Evolutionary conservation across 75 land plant genomes (phyloP).

Genomic region (Chamaecyparis obtusa): DNA sequence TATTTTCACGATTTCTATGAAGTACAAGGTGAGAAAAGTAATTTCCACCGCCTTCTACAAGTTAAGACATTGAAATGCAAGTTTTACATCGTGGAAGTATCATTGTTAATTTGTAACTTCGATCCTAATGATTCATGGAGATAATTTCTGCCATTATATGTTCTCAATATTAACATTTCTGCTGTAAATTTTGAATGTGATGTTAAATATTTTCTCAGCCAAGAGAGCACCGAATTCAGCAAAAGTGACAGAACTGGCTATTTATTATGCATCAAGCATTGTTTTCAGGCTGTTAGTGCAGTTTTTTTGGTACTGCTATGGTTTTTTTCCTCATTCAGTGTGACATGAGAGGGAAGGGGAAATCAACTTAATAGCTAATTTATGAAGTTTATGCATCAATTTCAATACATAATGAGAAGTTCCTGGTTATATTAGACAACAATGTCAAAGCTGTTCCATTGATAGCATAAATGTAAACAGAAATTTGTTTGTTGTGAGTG

Average conservation of each 20-base stretch:
- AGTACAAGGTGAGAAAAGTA: not conserved
- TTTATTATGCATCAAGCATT: no score
- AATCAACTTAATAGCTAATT: not conserved
- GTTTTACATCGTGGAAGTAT: not conserved
- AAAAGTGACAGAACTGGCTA: no score
- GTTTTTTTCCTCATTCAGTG: not conserved
- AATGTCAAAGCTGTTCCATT: no score
- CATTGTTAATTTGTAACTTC: not conserved
- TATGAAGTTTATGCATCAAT: not conserved
- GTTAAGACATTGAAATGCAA: not conserved
- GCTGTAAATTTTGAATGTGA: no score
- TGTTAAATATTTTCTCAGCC: no score
- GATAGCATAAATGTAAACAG: not conserved
- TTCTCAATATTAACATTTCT: no score
- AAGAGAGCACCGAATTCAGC: no score
- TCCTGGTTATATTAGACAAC: not conserved
- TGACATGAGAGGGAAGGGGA: not conserved
- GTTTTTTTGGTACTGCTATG: not conserved
- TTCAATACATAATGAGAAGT: not conserved
- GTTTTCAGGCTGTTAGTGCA: no score
- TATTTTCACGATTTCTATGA: not conserved
- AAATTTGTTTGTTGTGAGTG: not conserved
- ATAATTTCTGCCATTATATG: no score
- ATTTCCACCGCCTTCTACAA: not conserved
- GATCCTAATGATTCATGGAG: no score